phyloP scores from a whole-genome alignment of 164 flowering plant species.

The Santalum album region DNA sequence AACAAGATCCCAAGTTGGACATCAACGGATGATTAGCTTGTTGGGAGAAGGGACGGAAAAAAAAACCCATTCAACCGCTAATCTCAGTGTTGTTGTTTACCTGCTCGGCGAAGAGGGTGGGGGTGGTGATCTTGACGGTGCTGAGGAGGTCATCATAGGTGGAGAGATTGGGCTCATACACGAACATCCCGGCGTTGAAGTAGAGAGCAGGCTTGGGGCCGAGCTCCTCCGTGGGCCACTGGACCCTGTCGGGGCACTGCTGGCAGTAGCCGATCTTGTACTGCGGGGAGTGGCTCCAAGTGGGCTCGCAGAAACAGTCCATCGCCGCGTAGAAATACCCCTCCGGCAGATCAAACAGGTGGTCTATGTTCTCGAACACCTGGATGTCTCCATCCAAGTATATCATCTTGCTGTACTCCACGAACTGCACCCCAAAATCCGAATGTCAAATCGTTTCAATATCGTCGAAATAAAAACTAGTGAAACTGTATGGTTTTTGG shows the following conservation, averaged over 20 bases:
- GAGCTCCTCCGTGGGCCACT: constrained; percentile 43
- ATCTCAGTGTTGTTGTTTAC: constrained; percentile 25
- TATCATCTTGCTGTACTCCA: constrained; percentile 57
- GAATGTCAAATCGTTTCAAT: too few relatives aligned
- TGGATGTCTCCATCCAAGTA: constrained; percentile 62
- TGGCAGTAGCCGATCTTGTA: constrained; percentile 75
- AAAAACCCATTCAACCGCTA: too few relatives aligned
- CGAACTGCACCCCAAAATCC: constrained; percentile 36
- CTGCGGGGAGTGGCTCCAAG: constrained; percentile 48
- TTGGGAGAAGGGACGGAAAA: too few relatives aligned
- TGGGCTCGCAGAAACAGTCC: constrained; percentile 47
- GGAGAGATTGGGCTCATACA: constrained; percentile 42
- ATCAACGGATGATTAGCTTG: too few relatives aligned
- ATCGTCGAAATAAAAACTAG: too few relatives aligned
- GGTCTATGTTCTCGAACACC: constrained; percentile 47
- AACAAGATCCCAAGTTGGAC: neutral
- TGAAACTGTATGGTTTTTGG: too few relatives aligned
- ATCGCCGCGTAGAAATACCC: constrained; percentile 42
- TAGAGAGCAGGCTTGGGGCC: constrained; percentile 52
- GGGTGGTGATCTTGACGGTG: constrained; percentile 30
- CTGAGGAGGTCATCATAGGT: constrained; percentile 44
- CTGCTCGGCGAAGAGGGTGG: constrained; percentile 74
- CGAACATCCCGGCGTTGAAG: constrained; percentile 78
- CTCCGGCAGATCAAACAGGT: constrained; percentile 34
- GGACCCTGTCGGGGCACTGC: constrained; percentile 53